phyloP scores from a whole-genome alignment of 1,284 basidiomycete genomes.

The Testicularia cyperi region DNA sequence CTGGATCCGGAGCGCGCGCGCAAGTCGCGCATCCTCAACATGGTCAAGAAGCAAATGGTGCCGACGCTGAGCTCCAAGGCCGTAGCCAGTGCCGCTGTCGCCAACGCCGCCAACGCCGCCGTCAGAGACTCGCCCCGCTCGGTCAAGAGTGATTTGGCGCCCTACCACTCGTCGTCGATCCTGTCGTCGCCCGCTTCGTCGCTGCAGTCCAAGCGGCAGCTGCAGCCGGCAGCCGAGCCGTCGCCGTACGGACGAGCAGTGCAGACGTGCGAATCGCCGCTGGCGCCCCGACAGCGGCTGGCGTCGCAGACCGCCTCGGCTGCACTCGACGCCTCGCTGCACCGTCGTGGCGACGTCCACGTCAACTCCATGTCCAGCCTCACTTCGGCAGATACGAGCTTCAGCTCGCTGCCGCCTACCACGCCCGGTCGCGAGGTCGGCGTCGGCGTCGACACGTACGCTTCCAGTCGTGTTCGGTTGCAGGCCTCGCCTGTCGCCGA shows the following conservation, averaged over 20 bases:
- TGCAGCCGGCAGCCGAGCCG: not conserved
- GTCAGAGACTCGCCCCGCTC: conserved; percentile 10
- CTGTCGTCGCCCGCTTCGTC: conserved; percentile 20
- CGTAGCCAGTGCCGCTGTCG: not conserved
- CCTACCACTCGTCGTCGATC: no score
- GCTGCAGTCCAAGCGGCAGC: conserved; percentile 2
- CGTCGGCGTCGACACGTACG: not conserved
- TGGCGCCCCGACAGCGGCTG: not conserved
- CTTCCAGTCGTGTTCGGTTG: conserved; percentile 3
- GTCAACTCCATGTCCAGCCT: conserved; percentile 5
- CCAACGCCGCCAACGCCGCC: no score
- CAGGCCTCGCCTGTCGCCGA: conserved; percentile 14
- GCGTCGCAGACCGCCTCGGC: not conserved
- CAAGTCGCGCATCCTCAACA: conserved; percentile 42
- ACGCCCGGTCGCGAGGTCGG: conserved; percentile 6
- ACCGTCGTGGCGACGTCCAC: conserved; percentile 9
- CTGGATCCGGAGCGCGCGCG: conserved; percentile 42
- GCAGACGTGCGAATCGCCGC: not conserved
- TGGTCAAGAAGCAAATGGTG: conserved; percentile 46
- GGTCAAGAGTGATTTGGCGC: not conserved
- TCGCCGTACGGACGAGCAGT: no score
- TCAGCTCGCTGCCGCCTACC: conserved; percentile 17
- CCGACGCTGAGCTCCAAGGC: conserved; percentile 32
- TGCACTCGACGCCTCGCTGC: conserved; percentile 1
- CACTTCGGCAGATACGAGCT: conserved; percentile 26